Conservation (phyloP, 2,329 filamentous ascomycete species). For the Ophiostoma angusticollis region DNA sequence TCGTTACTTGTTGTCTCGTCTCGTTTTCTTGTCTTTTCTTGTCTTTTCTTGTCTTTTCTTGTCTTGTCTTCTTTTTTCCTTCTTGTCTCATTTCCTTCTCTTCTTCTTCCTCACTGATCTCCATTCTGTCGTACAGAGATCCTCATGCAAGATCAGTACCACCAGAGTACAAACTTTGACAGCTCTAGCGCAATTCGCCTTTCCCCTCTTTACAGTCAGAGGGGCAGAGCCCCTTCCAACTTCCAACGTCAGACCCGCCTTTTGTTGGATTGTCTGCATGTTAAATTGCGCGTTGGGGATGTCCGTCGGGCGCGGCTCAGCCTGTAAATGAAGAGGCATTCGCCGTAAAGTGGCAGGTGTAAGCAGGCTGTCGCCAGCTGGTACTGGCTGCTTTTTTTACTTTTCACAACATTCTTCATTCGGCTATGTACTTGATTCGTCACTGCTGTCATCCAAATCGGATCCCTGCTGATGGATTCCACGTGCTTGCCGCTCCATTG, state of each 20-base stretch:
- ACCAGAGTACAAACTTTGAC: no score
- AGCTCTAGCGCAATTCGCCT: no score
- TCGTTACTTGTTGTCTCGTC: neutral
- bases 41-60: neutral
- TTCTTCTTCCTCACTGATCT: neutral
- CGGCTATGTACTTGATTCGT: neutral
- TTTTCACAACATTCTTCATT: no score
- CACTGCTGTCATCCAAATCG: slow-evolving; percentile 14
- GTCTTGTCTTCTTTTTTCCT: neutral
- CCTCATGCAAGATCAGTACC: no score
- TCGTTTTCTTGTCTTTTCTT: neutral
- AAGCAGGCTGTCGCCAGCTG: no score
- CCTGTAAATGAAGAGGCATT: slow-evolving; percentile 4
- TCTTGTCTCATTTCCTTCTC: no score
- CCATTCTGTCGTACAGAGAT: neutral
- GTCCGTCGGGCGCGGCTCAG: slow-evolving; percentile 1
- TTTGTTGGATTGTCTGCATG: neutral
- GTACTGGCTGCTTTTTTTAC: neutral
- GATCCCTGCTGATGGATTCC: slow-evolving; percentile 13
- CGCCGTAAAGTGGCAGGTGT: no score
- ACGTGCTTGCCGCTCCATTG: slow-evolving; percentile 9
- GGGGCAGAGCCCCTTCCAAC: no score
- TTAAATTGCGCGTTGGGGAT: slow-evolving; percentile 9
- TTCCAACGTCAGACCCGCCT: no score
- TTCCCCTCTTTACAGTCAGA: no score